Conservation (phyloP, 768 basidiomycete species). For the Calocybe indica region DNA sequence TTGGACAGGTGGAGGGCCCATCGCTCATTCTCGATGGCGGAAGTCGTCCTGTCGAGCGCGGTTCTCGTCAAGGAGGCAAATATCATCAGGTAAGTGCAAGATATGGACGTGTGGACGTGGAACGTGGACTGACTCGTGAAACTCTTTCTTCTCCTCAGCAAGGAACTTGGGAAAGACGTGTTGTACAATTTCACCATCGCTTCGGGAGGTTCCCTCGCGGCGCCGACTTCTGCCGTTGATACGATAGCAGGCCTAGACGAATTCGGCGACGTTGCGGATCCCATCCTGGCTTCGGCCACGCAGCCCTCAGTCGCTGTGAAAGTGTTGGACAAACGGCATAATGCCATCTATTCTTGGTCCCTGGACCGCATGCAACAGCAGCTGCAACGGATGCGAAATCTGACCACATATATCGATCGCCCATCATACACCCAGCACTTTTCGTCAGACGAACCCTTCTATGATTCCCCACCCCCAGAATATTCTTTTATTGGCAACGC, state of each 20-base stretch:
- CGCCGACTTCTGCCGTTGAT: conserved; percentile 79
- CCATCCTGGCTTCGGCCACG: conserved; percentile 60
- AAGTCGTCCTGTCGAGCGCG: conserved; percentile 78
- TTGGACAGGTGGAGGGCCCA: conserved; percentile 83
- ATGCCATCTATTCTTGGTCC: conserved; percentile 90
- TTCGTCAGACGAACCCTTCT: conserved; percentile 90
- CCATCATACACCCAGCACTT: conserved; percentile 95
- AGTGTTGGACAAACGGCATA: conserved; percentile 83
- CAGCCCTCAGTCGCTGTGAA: conserved; percentile 88
- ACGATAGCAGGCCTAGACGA: conserved; percentile 84
- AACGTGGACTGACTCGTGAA: too few species aligned
- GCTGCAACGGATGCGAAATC: conserved; percentile 88
- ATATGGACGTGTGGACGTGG: neutral
- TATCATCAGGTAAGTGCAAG: conserved; percentile 62
- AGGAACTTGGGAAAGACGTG: conserved; percentile 82
- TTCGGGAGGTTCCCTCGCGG: conserved; percentile 73
- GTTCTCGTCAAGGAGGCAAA: conserved; percentile 92
- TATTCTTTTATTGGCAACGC: conserved; percentile 94
- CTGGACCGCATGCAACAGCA: conserved; percentile 84
- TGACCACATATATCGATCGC: conserved; percentile 83
- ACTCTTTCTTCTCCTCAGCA: conserved; percentile 37
- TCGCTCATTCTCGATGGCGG: conserved; percentile 88
- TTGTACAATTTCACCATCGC: conserved; percentile 90
- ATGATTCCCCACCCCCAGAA: conserved; percentile 78
- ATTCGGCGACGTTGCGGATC: conserved; percentile 91